These are phyloP conservation scores for Cryptococcus deneoformans DNA, from an alignment of 1,284 basidiomycete genomes.

Conservation along the genomic window DNA sequence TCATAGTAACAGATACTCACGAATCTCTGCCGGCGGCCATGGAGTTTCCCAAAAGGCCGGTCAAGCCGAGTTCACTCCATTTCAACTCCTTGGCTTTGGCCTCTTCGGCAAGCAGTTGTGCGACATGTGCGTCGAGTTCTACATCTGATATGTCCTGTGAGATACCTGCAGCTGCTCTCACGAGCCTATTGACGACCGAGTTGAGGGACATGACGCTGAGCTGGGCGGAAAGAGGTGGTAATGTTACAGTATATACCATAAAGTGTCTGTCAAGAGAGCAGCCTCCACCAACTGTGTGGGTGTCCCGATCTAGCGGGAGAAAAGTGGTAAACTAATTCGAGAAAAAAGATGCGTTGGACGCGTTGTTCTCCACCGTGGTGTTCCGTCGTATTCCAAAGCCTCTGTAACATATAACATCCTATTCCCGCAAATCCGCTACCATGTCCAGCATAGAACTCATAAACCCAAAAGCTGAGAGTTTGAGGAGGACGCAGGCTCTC, in stretches of 20 bases:
- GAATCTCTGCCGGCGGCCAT: constrained; percentile 55
- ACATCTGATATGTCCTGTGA: constrained; percentile 66
- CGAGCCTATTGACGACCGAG: constrained; percentile 76
- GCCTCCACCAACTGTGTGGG: too few species aligned
- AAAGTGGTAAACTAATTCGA: not conserved
- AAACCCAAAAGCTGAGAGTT: constrained; percentile 94
- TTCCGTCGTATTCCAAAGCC: not conserved
- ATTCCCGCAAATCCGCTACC: not conserved
- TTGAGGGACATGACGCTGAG: constrained; percentile 57
- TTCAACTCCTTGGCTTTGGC: constrained; percentile 80
- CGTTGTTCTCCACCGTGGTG: too few species aligned
- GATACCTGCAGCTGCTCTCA: constrained; percentile 71
- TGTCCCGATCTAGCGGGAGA: not conserved
- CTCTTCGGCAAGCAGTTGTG: constrained; percentile 80
- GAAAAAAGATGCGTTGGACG: not conserved
- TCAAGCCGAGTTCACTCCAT: constrained; percentile 46
- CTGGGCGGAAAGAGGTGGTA: not conserved
- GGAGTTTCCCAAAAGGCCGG: constrained; percentile 42
- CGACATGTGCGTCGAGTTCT: constrained; percentile 83
- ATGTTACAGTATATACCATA: not conserved
- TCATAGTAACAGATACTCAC: constrained; percentile 53
- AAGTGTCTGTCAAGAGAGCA: too few species aligned
- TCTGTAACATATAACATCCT: not conserved
- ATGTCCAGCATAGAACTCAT: constrained; percentile 72
- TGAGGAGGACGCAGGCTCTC: constrained; percentile 85